phyloP scores from a whole-genome alignment of 1,139 yeast genomes.

The Suhomyces atakaporum region DNA sequence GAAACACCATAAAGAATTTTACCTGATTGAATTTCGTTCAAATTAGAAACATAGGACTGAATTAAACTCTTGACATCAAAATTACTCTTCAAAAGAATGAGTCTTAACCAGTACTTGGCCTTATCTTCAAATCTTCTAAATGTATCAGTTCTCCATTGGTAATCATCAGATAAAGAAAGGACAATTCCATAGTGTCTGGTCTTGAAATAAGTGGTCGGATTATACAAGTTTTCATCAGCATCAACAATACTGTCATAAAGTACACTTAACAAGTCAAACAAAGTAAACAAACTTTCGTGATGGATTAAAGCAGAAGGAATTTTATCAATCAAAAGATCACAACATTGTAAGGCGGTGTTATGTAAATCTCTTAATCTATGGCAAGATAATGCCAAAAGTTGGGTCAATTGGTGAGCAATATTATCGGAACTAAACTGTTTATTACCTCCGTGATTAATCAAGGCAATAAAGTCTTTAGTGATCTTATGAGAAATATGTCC shows the following conservation, averaged over 20 bases:
- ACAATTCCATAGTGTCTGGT: slow-evolving; percentile 60
- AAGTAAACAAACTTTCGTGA: slow-evolving; percentile 67
- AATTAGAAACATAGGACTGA: slow-evolving; percentile 67
- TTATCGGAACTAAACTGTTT: slow-evolving; percentile 56
- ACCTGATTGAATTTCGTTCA: slow-evolving; percentile 33
- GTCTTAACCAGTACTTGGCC: slow-evolving; percentile 67
- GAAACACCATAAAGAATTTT: slow-evolving; percentile 76
- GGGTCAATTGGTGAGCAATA: slow-evolving; percentile 71
- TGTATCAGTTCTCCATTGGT: slow-evolving; percentile 72
- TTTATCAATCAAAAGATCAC: slow-evolving; percentile 64
- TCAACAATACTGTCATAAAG: slow-evolving; percentile 80
- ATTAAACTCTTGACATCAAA: slow-evolving; percentile 78
- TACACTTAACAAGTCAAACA: slow-evolving; percentile 77
- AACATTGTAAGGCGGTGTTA: slow-evolving; percentile 76
- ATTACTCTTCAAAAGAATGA: slow-evolving; percentile 55
- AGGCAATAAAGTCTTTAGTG: slow-evolving; percentile 55
- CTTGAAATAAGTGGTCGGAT: slow-evolving; percentile 70
- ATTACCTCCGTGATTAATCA: slow-evolving; percentile 48
- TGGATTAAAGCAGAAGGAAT: slow-evolving; percentile 86
- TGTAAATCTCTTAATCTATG: slow-evolving; percentile 78
- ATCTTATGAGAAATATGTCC: slow-evolving; percentile 64
- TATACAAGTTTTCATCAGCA: slow-evolving; percentile 84
- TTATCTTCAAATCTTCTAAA: slow-evolving; percentile 58
- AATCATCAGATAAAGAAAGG: slow-evolving; percentile 74
- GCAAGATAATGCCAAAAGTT: slow-evolving; percentile 69